Evolutionary conservation across 163 green algal genomes (phyloP).

Genomic region (Chloromonas sp.): DNA sequence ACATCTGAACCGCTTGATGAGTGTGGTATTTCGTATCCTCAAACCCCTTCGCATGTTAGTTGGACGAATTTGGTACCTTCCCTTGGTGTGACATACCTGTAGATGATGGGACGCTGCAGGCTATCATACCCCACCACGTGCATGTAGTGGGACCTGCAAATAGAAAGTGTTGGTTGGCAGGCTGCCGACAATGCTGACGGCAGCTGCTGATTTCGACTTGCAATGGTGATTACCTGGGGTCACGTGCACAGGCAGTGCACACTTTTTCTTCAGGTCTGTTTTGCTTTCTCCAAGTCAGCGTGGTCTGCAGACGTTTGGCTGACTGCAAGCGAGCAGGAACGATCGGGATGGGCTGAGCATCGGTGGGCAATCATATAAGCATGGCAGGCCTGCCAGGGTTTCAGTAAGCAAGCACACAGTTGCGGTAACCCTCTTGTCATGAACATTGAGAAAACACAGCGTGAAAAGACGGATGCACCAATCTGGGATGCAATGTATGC

Average conservation of each 20-base stretch:
- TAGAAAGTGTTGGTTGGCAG: neutral
- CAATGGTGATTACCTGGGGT: conserved; percentile 9
- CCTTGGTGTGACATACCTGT: conserved; percentile 34
- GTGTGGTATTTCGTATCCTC: too few relatives aligned
- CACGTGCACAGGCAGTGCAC: conserved; percentile 18
- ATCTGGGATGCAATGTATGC: too few relatives aligned
- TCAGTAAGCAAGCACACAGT: neutral
- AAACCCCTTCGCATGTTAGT: too few relatives aligned
- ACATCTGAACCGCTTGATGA: too few relatives aligned
- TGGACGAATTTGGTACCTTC: too few relatives aligned
- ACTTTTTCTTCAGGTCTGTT: conserved; percentile 16
- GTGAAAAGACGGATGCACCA: too few relatives aligned
- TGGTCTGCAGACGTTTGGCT: neutral
- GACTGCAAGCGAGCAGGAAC: neutral
- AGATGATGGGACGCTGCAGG: conserved; percentile 56
- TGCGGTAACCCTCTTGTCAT: too few relatives aligned
- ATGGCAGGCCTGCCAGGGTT: neutral
- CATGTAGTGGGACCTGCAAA: conserved; percentile 21
- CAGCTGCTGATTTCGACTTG: neutral
- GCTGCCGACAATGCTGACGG: neutral
- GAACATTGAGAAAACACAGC: too few relatives aligned
- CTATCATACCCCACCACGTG: conserved; percentile 33
- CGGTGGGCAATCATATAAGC: too few relatives aligned
- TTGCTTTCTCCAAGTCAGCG: conserved; percentile 4
- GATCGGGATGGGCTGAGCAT: too few relatives aligned